Base-by-base conservation (phyloP, 768 basidiomycete species). In the Trametes cubensis region DNA sequence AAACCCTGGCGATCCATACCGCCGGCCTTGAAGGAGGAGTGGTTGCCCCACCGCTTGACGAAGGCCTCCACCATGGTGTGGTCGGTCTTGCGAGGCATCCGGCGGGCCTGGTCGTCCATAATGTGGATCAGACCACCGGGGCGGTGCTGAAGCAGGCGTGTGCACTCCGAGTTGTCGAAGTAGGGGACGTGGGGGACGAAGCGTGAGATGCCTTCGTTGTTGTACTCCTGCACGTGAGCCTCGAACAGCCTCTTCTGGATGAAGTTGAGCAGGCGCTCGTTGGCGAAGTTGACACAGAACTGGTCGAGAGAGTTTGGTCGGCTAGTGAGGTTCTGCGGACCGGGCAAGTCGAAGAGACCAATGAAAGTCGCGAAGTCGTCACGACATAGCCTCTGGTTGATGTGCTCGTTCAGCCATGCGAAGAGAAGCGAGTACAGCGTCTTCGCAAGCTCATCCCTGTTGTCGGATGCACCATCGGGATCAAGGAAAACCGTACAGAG, bases 401-500 rank as follows among this genome's bases (percentile, higher is more conserved):
- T 89, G 71, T 93, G 85, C 71, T 98, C 97, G 72, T 95, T 96
- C 61, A 98, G 76, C 95, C 95, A 98, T 3, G 93, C 87, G 69
- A 98, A 98, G 20, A 98, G 83, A 2, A 99, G 84, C 4, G 94
- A 94, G 72, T 98, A 98, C 0, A 98, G 82, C 0, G 92, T 90
- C 73, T 94, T 90, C 20, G 95, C 93, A 40, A 99, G 87, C 73
- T 96, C 94, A 70, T 98, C 96, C 47, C 95, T 81, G 67, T 98
- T 97, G 69, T 91, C 89, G 0, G 92, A 88, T 2, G 96, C 94
- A 55, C 92, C 92, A 70, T 98, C 95, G 0, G 92, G 87, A 71
- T 98, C 95, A 47, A 98, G 83, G 78, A 98, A 97, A 26, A 97
- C 88, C 0, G 95, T 97, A 74, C 94, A 97, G n/a, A 97, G 80